Percentiles rank a stretch among this genome's conserved stretches.
These are phyloP conservation scores for Rhizopogon vulgaris DNA, from an alignment of 768 basidiomycete genomes.

Conservation along the genomic window DNA sequence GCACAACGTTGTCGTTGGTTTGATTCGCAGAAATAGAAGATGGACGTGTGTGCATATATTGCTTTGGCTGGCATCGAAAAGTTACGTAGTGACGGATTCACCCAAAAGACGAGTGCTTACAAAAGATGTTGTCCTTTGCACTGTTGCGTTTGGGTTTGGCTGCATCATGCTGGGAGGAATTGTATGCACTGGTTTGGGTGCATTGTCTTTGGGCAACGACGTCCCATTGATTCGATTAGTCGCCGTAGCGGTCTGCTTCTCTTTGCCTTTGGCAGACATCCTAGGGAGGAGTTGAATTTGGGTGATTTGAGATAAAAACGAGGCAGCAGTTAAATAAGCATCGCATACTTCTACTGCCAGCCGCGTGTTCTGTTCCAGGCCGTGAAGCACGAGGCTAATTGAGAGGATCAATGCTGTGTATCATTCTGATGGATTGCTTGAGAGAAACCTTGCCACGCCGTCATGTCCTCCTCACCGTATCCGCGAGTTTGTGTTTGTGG, in stretches of 20 bases:
- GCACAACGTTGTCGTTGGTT: neutral
- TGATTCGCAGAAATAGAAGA: constrained; percentile 10
- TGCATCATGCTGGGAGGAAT: neutral
- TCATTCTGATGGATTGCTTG: neutral
- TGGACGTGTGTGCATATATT: neutral
- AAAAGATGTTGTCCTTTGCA: neutral
- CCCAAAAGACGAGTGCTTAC: neutral
- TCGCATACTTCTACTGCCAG: neutral
- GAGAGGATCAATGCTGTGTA: neutral
- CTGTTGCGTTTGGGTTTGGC: neutral
- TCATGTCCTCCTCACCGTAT: neutral
- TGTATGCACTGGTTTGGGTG: neutral
- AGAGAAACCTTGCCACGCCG: neutral
- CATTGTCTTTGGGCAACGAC: neutral
- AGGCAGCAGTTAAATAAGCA: neutral
- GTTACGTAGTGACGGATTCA: neutral
- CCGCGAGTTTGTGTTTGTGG: neutral
- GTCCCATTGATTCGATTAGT: neutral
- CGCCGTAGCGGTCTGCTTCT: neutral
- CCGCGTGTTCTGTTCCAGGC: neutral
- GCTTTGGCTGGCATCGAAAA: neutral
- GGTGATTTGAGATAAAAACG: neutral
- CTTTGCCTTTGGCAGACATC: constrained; percentile 2
- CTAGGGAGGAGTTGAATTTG: neutral
- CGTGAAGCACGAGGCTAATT: neutral